These are phyloP conservation scores for Lichina pygmaea DNA, from an alignment of 495 filamentous ascomycete genomes.

Conservation along the genomic window DNA sequence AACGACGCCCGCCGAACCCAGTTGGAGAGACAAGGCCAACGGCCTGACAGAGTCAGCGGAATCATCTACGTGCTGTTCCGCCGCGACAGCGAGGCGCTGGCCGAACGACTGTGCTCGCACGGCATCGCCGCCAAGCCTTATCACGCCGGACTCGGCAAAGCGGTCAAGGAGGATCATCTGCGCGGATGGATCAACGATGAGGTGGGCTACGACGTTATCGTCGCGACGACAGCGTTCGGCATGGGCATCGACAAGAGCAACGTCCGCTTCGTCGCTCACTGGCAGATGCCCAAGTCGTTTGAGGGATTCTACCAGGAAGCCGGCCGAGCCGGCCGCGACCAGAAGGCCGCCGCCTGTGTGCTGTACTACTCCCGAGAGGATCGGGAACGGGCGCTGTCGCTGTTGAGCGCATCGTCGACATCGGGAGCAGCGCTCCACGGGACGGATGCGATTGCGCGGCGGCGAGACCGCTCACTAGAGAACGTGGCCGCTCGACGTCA, in stretches of 20 bases:
- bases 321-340: slow-evolving; percentile 71
- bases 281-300: slow-evolving; percentile 75
- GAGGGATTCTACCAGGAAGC: slow-evolving; percentile 94
- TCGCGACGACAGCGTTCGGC: slow-evolving; percentile 85
- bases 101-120: slow-evolving; percentile 28
- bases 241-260: slow-evolving; percentile 96
- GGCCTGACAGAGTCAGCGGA: slow-evolving; percentile 40
- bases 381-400: background rate
- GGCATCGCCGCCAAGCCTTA: slow-evolving; percentile 44
- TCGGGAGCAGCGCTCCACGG: no score
- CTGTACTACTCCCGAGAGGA: slow-evolving; percentile 3
- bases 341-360: slow-evolving; percentile 47
- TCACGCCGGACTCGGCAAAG: slow-evolving; percentile 34
- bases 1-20: slow-evolving; percentile 18
- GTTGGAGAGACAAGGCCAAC: slow-evolving; percentile 19
- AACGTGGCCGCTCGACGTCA: slow-evolving; percentile 9
- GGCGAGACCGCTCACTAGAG: background rate
- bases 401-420: background rate
- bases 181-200: slow-evolving; percentile 50
- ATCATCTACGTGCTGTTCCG: slow-evolving; percentile 77
- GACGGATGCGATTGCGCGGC: no score
- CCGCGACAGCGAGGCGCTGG: slow-evolving; percentile 47
- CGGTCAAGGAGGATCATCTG: slow-evolving; percentile 34
- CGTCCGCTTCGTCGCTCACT: slow-evolving; percentile 82
- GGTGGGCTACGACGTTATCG: slow-evolving; percentile 61